Evolutionary conservation across 1,284 basidiomycete species (phyloP), one percentile per base, ranked within the genome.

Genomic region (Cystobasidium pallidum): DNA sequence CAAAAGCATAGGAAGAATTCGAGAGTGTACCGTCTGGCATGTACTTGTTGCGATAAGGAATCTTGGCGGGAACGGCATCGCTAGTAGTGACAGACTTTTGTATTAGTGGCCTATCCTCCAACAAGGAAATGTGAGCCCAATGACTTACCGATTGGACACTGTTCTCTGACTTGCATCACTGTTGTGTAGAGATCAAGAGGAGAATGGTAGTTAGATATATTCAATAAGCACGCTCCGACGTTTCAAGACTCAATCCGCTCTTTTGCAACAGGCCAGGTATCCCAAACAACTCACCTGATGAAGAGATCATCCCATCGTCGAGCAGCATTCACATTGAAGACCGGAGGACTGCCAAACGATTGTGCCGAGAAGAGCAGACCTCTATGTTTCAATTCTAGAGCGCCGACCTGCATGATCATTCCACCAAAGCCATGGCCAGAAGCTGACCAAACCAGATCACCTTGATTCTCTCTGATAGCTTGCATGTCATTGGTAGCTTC

Each of bases 381-480:
- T 43, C 70, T 51, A 30, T n/a, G 15, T 45, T 74, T 65, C 52
- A 74, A 51, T 36, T 74, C 73, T 17, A 74, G 13, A 17, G 73
- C 68, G 19, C 49, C 73, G 36, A 74, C 73, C 43, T 74, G 73
- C 52, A 52, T 52, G 30, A 74, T 61, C 70, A 72, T 72, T 19
- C 68, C 73, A 34, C 73, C 73, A 36, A 71, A 74, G 10, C 73
- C 73, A 62, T 74, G 70, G 24, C 73, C 73, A 39, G 41, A 28
- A 34, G 45, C 45, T 24, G 36, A 36, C 68, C 73, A 66, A 17
- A 66, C 51, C 19, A 74, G 24, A 65, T 66, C 49, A 15, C 36
- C 63, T 36, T 66, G 61, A 19, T 19, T 24, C n/a, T 24, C 10
- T 36, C 62, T 72, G 43, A 74, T 74, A 21, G 28, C 41, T 32